phyloP scores from a whole-genome alignment of 108 stramenopile species.

The Cyclotella atomus region DNA sequence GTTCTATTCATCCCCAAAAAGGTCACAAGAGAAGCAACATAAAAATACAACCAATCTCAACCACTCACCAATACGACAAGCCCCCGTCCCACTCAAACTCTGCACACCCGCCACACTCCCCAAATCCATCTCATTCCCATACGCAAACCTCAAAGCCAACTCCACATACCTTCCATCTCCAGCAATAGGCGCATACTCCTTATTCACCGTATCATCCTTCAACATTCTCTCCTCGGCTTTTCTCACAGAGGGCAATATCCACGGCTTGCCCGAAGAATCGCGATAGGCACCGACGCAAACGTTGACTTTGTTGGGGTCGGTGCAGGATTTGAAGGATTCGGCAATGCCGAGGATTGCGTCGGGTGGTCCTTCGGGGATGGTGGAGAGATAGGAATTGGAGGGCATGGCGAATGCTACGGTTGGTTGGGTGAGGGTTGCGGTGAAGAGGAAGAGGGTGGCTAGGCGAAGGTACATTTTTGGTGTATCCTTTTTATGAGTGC shows the following conservation, averaged over 20 bases:
- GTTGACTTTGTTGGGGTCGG: slow-evolving; percentile 86
- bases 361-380: slow-evolving; percentile 89
- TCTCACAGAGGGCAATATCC: slow-evolving; percentile 92
- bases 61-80: slow-evolving; percentile 94
- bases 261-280: slow-evolving; percentile 89
- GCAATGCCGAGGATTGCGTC: slow-evolving; percentile 98
- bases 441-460: not conserved
- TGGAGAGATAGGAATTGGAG: slow-evolving; percentile 42
- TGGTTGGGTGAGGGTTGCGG: not conserved
- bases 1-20: too few relatives aligned
- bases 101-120: slow-evolving; percentile 91
- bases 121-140: slow-evolving; percentile 77
- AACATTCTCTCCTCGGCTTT: slow-evolving; percentile 87
- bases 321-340: slow-evolving; percentile 92
- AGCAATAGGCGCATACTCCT: slow-evolving; percentile 96
- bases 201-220: slow-evolving; percentile 66
- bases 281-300: slow-evolving; percentile 97
- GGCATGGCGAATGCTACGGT: slow-evolving; percentile 19
- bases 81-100: slow-evolving; percentile 96
- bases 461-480: not conserved
- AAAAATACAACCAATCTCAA: too few relatives aligned
- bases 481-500: too few relatives aligned
- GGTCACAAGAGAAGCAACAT: too few relatives aligned
- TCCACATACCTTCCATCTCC: slow-evolving; percentile 87
- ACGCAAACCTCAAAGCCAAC: slow-evolving; percentile 91